Evolutionary conservation across 2,329 filamentous ascomycete species (phyloP).

Genomic region (Scytalidium lignicola): DNA sequence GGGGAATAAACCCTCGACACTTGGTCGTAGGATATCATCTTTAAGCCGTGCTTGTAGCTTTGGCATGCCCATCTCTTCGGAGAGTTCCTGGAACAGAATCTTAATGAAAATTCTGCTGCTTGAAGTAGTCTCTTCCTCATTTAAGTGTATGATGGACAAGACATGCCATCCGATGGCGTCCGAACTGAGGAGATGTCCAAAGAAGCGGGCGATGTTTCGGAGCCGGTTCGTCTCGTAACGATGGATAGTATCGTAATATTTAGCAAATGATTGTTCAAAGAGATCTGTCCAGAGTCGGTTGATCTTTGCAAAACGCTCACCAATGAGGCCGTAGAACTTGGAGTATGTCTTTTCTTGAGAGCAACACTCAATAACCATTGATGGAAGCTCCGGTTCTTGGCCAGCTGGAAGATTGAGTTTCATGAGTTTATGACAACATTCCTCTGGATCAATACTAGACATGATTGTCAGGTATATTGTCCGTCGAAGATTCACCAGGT

Average conservation of each 20-base stretch:
- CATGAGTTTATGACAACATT: constrained; percentile 96
- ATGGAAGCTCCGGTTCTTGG: constrained; percentile 83
- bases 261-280: constrained; percentile 83
- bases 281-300: constrained; percentile 92
- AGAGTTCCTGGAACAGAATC: constrained; percentile 90
- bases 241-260: constrained; percentile 97
- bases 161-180: constrained; percentile 93
- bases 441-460: constrained; percentile 92
- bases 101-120: constrained; percentile 98
- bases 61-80: constrained; percentile 79
- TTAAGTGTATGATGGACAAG: constrained; percentile 77
- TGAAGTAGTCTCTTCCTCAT: constrained; percentile 94
- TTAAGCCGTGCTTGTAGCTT: constrained; percentile 71
- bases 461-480: constrained; percentile 98
- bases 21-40: constrained; percentile 73
- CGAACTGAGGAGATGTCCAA: constrained; percentile 82
- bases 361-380: constrained; percentile 96
- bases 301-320: constrained; percentile 91
- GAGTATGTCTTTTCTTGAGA: constrained; percentile 96
- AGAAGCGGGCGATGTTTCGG: constrained; percentile 91
- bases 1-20: constrained; percentile 83
- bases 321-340: constrained; percentile 94
- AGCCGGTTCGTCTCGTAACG: constrained; percentile 93
- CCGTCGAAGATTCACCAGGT: constrained; percentile 85
- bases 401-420: constrained; percentile 84